These are phyloP conservation scores for Trametes hirsuta DNA, from an alignment of 1,284 basidiomycete species.

Conservation along the genomic window DNA sequence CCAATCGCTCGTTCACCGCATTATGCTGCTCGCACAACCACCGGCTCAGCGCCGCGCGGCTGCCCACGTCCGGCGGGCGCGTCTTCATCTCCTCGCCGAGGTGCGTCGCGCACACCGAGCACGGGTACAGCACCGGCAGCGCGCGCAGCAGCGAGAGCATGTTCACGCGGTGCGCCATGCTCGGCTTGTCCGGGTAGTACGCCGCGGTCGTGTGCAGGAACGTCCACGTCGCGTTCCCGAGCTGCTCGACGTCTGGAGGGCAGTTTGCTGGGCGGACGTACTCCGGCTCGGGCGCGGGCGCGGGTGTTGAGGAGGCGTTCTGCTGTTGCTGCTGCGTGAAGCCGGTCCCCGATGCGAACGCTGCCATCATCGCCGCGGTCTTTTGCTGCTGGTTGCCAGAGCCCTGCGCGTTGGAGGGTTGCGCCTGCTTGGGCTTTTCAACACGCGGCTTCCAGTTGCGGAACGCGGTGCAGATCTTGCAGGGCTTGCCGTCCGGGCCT, in stretches of 20 bases:
- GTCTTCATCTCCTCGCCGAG: conserved; percentile 68
- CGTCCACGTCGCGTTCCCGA: conserved; percentile 93
- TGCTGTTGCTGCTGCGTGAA: conserved; percentile 34
- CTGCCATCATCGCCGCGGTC: conserved; percentile 44
- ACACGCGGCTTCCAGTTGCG: conserved; percentile 67
- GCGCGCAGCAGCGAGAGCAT: conserved; percentile 82
- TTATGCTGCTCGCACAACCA: conserved; percentile 95
- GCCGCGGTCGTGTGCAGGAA: conserved; percentile 94
- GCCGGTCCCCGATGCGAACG: conserved; percentile 42
- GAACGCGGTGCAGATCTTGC: conserved; percentile 88
- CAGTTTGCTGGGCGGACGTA: conserved; percentile 65
- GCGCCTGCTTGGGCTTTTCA: conserved; percentile 30
- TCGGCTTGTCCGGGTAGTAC: conserved; percentile 86
- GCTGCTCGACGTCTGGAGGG: conserved; percentile 84
- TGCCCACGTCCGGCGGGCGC: conserved; percentile 76
- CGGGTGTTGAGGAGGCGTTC: background rate
- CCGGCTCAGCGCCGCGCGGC: conserved; percentile 66
- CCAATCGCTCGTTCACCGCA: conserved; percentile 84
- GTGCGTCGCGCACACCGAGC: conserved; percentile 82
- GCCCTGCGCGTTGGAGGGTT: conserved; percentile 6
- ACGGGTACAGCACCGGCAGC: conserved; percentile 86
- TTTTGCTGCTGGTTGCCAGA: conserved; percentile 25
- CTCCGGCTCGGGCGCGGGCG: conserved; percentile 22
- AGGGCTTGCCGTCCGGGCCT: conserved; percentile 91
- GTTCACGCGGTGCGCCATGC: conserved; percentile 70